Conservation (phyloP, 2,329 filamentous ascomycete species). For the Xylaria sp. region DNA sequence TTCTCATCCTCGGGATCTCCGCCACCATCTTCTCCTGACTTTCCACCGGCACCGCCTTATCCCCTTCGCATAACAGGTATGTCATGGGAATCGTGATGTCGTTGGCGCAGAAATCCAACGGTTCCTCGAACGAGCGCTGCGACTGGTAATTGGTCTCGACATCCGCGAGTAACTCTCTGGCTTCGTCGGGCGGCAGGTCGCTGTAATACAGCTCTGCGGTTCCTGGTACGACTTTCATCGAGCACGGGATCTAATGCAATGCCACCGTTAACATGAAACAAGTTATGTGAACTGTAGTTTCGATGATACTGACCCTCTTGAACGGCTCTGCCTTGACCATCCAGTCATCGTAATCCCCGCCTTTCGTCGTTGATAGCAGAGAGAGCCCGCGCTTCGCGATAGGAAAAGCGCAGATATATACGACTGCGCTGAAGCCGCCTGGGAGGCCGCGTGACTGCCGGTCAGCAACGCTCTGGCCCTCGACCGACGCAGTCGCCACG, state of each 20-base stretch:
- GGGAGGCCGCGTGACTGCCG: constrained; percentile 14
- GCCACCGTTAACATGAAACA: not conserved
- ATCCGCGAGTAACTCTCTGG: not conserved
- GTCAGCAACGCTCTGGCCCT: constrained; percentile 20
- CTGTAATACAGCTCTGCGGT: constrained; percentile 12
- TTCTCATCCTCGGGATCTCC: constrained; percentile 15
- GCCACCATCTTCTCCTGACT: constrained; percentile 10
- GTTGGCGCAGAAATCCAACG: constrained; percentile 8
- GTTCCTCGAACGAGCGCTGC: constrained; percentile 18
- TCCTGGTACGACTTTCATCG: not conserved
- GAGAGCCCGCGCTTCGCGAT: constrained; percentile 6
- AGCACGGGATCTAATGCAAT: not conserved
- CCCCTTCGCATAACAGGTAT: constrained; percentile 15
- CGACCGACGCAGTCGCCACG: constrained; percentile 23
- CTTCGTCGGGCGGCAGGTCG: constrained; percentile 13
- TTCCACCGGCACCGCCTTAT: constrained; percentile 6
- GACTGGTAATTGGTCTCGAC: constrained; percentile 11
- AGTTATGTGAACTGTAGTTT: no score
- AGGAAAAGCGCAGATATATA: constrained; percentile 22
- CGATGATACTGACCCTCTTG: constrained; percentile 4
- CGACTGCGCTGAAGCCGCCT: constrained; percentile 21
- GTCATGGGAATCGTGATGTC: constrained; percentile 22
- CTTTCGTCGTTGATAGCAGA: not conserved
- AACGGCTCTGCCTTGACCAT: not conserved
- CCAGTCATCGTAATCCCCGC: constrained; percentile 4